These are phyloP conservation scores for Nicotiana attenuata DNA, from an alignment of 257 asterid genomes.

Conservation along the genomic window DNA sequence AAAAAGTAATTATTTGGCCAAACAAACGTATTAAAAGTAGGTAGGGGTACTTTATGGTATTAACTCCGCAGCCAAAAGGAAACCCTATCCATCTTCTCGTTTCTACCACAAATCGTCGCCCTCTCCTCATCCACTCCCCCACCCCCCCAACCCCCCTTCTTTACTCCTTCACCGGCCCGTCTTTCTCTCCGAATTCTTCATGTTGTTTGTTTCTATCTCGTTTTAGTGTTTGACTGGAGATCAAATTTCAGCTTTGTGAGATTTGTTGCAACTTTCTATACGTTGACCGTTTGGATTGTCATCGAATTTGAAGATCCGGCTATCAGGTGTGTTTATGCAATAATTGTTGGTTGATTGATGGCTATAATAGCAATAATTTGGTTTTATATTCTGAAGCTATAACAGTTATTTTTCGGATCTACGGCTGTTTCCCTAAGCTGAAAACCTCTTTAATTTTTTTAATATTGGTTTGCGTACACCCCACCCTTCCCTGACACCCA, in stretches of 20 bases:
- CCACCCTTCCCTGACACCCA: too few relatives aligned
- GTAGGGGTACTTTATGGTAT: too few relatives aligned
- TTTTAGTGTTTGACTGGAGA: not conserved
- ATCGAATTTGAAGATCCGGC: not conserved
- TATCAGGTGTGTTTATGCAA: not conserved
- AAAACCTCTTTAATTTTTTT: too few relatives aligned
- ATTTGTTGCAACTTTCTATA: not conserved
- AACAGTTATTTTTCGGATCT: not conserved
- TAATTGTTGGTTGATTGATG: not conserved
- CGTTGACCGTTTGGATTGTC: not conserved
- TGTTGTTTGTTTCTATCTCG: not conserved
- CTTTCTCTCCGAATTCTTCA: not conserved
- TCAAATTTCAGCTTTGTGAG: not conserved
- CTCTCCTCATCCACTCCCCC: not conserved
- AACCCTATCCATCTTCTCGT: not conserved
- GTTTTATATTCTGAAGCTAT: not conserved
- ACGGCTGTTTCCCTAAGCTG: not conserved
- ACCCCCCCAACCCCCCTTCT: not conserved
- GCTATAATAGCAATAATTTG: not conserved
- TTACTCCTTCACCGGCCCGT: not conserved
- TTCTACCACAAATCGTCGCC: not conserved
- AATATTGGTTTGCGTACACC: too few relatives aligned
- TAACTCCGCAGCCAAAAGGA: not conserved
- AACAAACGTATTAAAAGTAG: too few relatives aligned
- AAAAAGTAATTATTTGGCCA: too few relatives aligned